Conservation (phyloP, 345 rosid species). For the Physaria fendleri region DNA sequence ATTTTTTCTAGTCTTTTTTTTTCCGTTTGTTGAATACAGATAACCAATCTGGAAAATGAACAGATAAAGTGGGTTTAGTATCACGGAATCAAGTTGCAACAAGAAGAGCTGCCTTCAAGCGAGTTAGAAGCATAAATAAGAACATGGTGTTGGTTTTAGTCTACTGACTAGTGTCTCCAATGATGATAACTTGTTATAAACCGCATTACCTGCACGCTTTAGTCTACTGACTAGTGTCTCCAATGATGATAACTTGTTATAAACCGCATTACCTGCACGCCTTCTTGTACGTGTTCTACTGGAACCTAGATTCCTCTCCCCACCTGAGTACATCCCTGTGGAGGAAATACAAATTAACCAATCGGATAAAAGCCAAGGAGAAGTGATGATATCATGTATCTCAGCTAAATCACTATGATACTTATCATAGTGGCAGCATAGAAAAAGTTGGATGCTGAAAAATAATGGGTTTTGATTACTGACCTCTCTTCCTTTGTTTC, state of each 20-base stretch:
- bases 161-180: constrained; percentile 53
- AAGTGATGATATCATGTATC: background rate
- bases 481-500: constrained; percentile 70
- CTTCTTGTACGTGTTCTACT: constrained; percentile 50
- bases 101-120: background rate
- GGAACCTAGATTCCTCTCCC: constrained; percentile 60
- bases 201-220: constrained; percentile 53
- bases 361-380: background rate
- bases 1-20: constrained; percentile 71
- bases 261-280: constrained; percentile 59
- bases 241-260: constrained; percentile 65
- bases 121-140: background rate
- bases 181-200: constrained; percentile 68
- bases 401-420: background rate
- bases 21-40: constrained; percentile 60
- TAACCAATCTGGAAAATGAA: constrained; percentile 53
- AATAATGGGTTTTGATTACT: constrained; percentile 9
- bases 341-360: too few species aligned
- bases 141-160: background rate
- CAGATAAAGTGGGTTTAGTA: background rate
- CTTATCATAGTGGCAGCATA: background rate
- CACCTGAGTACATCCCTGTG: constrained; percentile 54
- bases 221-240: constrained; percentile 49
- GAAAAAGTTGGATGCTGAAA: background rate
- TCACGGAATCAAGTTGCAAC: background rate